phyloP scores from a whole-genome alignment of 805 yeast genomes.

The Metschnikowia amazonensis region DNA sequence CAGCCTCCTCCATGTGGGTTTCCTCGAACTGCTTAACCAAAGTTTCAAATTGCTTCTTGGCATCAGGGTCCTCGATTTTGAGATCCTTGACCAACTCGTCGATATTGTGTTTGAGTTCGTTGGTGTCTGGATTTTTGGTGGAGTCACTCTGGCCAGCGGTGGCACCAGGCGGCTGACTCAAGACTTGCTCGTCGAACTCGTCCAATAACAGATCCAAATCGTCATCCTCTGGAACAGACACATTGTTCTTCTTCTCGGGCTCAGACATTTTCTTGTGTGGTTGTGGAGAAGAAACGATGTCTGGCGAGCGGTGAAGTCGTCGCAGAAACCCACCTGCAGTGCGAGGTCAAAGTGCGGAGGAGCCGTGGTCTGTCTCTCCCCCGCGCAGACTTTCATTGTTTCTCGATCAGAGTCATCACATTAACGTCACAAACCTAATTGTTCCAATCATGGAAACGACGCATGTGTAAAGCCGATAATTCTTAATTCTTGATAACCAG shows the following conservation, averaged over 20 bases:
- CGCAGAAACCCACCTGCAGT: slow-evolving; percentile 4
- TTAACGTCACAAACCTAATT: too few relatives aligned
- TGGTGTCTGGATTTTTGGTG: slow-evolving; percentile 27
- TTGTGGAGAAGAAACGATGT: neutral
- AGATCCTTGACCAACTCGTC: slow-evolving; percentile 46
- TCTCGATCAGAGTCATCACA: too few relatives aligned
- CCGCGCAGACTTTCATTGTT: neutral
- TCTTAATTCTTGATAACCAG: too few relatives aligned
- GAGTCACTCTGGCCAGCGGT: slow-evolving; percentile 16
- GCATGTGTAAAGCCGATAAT: too few relatives aligned
- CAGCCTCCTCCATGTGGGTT: slow-evolving; percentile 31
- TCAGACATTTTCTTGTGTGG: neutral
- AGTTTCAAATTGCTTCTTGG: slow-evolving; percentile 47
- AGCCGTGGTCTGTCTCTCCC: slow-evolving; percentile 1
- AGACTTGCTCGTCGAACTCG: slow-evolving; percentile 72
- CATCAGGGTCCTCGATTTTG: slow-evolving; percentile 49
- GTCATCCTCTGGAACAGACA: slow-evolving; percentile 41
- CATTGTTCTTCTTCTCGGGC: neutral
- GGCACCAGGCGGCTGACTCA: slow-evolving; percentile 59
- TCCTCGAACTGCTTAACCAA: slow-evolving; percentile 42
- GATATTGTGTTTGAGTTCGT: slow-evolving; percentile 29
- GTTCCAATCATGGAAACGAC: too few relatives aligned
- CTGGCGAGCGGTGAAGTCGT: neutral
- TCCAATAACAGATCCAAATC: slow-evolving; percentile 83
- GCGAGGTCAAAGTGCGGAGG: slow-evolving; percentile 1